Evolutionary conservation across 2,329 filamentous ascomycete genomes (phyloP), one percentile per base, ranked within the genome.

Genomic region (Myriosclerotinia scirpicola): DNA sequence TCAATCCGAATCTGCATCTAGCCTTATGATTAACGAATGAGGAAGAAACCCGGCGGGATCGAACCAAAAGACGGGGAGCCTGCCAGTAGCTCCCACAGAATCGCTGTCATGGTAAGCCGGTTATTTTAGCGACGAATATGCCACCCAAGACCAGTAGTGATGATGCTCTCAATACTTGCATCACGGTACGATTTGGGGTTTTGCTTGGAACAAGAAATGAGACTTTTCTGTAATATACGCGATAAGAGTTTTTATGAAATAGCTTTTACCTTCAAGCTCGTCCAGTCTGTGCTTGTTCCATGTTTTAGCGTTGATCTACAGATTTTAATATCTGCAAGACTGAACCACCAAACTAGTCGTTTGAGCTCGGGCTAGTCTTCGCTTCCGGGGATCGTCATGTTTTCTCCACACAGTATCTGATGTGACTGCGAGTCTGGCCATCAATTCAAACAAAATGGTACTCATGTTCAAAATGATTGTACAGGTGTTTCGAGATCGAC

Each of bases 361-460:
- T 34, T 44, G 40, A 36, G 55, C 55, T 26, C 55, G 26, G 55
- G 40, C 40, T 22, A 22, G 14, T 58, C 26, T 46, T 58, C 22
- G 40, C 56, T 48, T 60, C 42, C 42, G 42, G n/a, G 56, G 26
- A 60, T 60, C 56, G 12, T 48, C 42, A 48, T 36, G 36, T 20
- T 48, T 34, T 15, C 42, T 60, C 30, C 56, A 48, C 42, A 5
- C 42, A 26, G 20, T 30, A 26, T 26, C 26, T 26, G 26, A 26
- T 26, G 3, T 26, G 26, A 26, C 26, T 26, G 26, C 26, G 30
- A 48, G n/a, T 26, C 42, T 48, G 30, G 34, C 14, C 30, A 48
- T 20, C 42, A 36, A 46, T 11, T n/a, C 17, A 34, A n/a, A n/a
- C 12, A 22, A 48, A 59, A 15, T 7, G 26, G 9, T 17, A 60